Conservation (phyloP, 2,329 filamentous ascomycete genomes). For the Thielaviopsis punctulata region DNA sequence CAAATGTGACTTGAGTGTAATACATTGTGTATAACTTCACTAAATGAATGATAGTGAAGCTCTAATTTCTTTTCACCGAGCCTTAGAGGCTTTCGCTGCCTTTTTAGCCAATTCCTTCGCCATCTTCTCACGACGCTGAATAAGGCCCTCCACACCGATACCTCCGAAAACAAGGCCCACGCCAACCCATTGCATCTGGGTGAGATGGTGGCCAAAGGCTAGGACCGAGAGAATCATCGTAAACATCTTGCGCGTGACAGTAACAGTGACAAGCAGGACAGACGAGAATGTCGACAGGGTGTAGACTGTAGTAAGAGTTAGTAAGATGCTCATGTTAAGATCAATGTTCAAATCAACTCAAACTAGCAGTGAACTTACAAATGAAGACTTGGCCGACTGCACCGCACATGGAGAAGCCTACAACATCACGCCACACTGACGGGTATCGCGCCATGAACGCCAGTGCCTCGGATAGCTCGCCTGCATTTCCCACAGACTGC, state of each 20-base stretch:
- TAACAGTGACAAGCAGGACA: slow-evolving; percentile 84
- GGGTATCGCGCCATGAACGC: slow-evolving; percentile 69
- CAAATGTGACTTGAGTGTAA: not conserved
- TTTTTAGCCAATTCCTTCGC: slow-evolving; percentile 53
- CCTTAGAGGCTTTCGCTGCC: slow-evolving; percentile 15
- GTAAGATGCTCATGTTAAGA: too few species aligned
- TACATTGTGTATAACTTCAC: too few species aligned
- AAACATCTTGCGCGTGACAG: slow-evolving; percentile 95
- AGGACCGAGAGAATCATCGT: slow-evolving; percentile 96
- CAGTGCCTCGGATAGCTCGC: slow-evolving; percentile 64
- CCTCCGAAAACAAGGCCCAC: slow-evolving; percentile 88
- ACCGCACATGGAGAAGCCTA: slow-evolving; percentile 79
- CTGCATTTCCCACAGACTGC: slow-evolving; percentile 45
- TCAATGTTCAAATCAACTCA: too few species aligned
- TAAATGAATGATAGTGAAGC: not conserved
- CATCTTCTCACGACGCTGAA: slow-evolving; percentile 68
- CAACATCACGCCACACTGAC: slow-evolving; percentile 65
- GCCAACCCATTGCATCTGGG: slow-evolving; percentile 81
- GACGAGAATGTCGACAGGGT: slow-evolving; percentile 85
- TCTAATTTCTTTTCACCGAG: slow-evolving; percentile 18
- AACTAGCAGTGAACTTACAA: slow-evolving; percentile 32
- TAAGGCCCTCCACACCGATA: slow-evolving; percentile 75
- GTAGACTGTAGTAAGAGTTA: slow-evolving; percentile 41
- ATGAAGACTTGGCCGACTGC: slow-evolving; percentile 95
- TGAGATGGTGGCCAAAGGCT: slow-evolving; percentile 80